phyloP scores from a whole-genome alignment of 2,329 filamentous ascomycete genomes.

The Graphilbum sp. region DNA sequence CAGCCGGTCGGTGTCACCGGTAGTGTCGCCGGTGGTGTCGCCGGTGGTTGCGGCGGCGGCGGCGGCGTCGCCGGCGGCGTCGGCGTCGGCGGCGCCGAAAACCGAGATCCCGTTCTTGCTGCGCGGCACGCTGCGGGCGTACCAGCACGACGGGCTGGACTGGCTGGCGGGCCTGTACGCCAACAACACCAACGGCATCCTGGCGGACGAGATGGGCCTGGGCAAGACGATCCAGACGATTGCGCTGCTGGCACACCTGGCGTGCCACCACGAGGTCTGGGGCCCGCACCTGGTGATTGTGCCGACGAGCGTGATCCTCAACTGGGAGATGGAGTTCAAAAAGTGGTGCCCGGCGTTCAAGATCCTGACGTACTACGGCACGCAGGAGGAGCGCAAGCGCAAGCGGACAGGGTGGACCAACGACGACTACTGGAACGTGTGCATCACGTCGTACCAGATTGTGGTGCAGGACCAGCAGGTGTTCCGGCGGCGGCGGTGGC shows the following conservation, averaged over 20 bases:
- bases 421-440: conserved; percentile 88
- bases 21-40: too few relatives aligned
- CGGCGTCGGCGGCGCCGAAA: conserved; percentile 24
- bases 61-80: conserved; percentile 15
- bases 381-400: conserved; percentile 75
- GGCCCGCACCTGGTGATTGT: conserved; percentile 92
- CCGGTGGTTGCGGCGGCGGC: too few relatives aligned
- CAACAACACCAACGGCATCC: conserved; percentile 85
- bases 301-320: conserved; percentile 94
- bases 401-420: conserved; percentile 91
- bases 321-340: conserved; percentile 99
- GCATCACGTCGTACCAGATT: conserved; percentile 94
- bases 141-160: conserved; percentile 92
- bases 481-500: conserved; percentile 85
- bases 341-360: conserved; percentile 98
- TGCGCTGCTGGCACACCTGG: conserved; percentile 78
- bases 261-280: conserved; percentile 82
- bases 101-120: conserved; percentile 69
- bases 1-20: conserved; percentile 18
- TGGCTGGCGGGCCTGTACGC: conserved; percentile 90
- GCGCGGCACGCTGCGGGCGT: conserved; percentile 79
- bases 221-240: conserved; percentile 99
- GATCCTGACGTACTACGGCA: conserved; percentile 92
- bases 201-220: conserved; percentile 96
- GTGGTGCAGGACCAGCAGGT: conserved; percentile 88